Base-by-base conservation (phyloP, 2,329 filamentous ascomycete species). In the Myriosclerotinia duriaeana region DNA sequence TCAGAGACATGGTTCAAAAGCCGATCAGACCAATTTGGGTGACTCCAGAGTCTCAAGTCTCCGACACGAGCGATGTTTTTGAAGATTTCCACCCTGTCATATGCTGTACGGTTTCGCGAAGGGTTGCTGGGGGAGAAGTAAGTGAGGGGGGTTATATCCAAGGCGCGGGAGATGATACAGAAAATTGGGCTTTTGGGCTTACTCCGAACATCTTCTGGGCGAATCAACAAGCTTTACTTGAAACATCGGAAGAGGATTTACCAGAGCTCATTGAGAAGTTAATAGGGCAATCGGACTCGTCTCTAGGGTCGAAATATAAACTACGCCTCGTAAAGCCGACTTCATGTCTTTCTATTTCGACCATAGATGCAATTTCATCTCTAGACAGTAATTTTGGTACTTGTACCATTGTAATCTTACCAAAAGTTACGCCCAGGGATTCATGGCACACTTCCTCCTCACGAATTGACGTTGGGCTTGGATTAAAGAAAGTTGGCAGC, bases 81-180 rank as follows among this genome's bases (percentile, higher is more conserved):
- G 78, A 82, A 1, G 81, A 84, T 14, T 92, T 86, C 74, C 83
- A 90, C 72, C 87, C 91, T 0, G 80, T 98, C 3, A 84, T 98
- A 30, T 91, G 95, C 74, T 95, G 92, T 75, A 97, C 93, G 0
- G 90, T 92, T 15, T 97, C 92, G 1, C 84, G 88, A 42, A 84
- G 89, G 20, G 87, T 93, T 0, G 79, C 80, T 1, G 89, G 87
- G 15, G 87, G 85, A 3, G 91, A 94, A 76, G 81, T 85, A 71
- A 86, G 86, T 38, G 87, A 89, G 74, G 85, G 84, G 3, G 88
- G 88, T 7, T 99, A 99, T 75, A 89, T 99, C 67, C 95, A 98
- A 78, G 95, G 95, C 61, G 94, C 94, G 0, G 95, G 90, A 2
- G 95, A 99, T 77, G 95, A 99, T 76, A 92, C 90, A 15, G 95